Conservation (phyloP, 148 eudicot genomes). For the Silene conica region DNA sequence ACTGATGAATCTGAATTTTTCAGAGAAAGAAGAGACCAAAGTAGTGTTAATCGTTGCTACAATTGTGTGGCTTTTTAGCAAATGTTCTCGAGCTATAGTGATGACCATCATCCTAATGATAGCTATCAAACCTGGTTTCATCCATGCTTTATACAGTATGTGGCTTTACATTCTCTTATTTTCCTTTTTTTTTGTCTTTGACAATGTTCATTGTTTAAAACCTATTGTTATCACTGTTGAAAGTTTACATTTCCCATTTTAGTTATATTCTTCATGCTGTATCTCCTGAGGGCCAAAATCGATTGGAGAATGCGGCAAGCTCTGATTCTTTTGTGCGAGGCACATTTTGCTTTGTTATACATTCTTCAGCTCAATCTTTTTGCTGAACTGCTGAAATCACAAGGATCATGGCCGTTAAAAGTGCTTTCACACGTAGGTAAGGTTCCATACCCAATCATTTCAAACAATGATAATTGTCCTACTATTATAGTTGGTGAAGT, state of each 20-base stretch:
- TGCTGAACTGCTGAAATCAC: constrained; percentile 37
- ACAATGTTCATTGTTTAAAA: neutral
- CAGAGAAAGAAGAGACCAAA: constrained; percentile 81
- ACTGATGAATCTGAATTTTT: constrained; percentile 12
- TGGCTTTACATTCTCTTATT: neutral
- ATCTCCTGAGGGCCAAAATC: constrained; percentile 67
- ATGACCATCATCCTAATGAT: constrained; percentile 70
- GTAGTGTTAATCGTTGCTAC: constrained; percentile 84
- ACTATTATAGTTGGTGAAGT: neutral
- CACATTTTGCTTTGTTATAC: constrained; percentile 73
- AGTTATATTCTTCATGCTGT: constrained; percentile 84
- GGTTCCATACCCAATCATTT: neutral
- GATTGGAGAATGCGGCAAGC: constrained; percentile 52
- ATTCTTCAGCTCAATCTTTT: constrained; percentile 66
- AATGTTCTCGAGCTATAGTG: constrained; percentile 76
- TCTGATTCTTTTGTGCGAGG: constrained; percentile 79
- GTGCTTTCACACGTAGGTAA: constrained; percentile 67
- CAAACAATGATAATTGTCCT: neutral
- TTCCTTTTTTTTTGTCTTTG: neutral
- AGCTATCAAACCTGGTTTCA: constrained; percentile 77
- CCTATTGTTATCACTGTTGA: neutral
- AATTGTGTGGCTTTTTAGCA: constrained; percentile 78
- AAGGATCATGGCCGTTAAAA: constrained; percentile 47
- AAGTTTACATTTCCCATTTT: constrained; percentile 17
- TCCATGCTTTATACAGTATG: constrained; percentile 80